phyloP scores from a whole-genome alignment of 306 rosid species.

The Cotoneaster glaucophyllus region DNA sequence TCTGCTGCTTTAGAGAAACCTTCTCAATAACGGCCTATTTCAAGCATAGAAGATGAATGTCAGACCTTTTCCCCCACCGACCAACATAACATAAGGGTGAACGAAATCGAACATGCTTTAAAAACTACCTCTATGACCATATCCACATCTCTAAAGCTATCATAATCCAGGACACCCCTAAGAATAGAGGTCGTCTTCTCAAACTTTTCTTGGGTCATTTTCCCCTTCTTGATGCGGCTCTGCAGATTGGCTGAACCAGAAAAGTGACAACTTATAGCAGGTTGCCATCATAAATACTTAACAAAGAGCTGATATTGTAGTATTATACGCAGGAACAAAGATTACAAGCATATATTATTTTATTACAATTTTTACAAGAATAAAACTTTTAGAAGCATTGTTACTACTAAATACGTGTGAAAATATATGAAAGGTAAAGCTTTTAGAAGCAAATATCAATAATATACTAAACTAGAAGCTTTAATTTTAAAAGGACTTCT shows the following conservation, averaged over 20 bases:
- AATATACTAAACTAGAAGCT: conserved; percentile 15
- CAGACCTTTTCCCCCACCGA: conserved; percentile 4
- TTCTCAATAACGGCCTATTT: conserved; percentile 92
- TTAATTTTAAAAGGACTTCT: not conserved
- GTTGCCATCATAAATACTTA: not conserved
- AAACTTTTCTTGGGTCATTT: conserved; percentile 62
- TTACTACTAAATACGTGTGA: not conserved
- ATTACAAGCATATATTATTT: not conserved
- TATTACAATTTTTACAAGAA: not conserved
- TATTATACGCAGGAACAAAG: not conserved
- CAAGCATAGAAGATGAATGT: conserved; percentile 26
- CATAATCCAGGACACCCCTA: conserved; percentile 66
- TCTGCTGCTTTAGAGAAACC: conserved; percentile 82
- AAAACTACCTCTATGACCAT: conserved; percentile 86
- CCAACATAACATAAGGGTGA: conserved; percentile 9
- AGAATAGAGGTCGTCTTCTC: conserved; percentile 67
- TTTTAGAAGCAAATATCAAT: not conserved
- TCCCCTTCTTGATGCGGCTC: conserved; percentile 82
- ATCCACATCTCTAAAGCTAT: conserved; percentile 83
- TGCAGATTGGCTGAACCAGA: conserved; percentile 73
- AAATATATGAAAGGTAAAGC: not conserved
- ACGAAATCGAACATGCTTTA: not conserved
- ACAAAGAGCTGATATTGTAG: not conserved
- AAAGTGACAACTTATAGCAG: not conserved
- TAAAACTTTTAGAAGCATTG: not conserved